Evolutionary conservation across 2,329 filamentous ascomycete genomes (phyloP).

Genomic region (Elsinoe australis): DNA sequence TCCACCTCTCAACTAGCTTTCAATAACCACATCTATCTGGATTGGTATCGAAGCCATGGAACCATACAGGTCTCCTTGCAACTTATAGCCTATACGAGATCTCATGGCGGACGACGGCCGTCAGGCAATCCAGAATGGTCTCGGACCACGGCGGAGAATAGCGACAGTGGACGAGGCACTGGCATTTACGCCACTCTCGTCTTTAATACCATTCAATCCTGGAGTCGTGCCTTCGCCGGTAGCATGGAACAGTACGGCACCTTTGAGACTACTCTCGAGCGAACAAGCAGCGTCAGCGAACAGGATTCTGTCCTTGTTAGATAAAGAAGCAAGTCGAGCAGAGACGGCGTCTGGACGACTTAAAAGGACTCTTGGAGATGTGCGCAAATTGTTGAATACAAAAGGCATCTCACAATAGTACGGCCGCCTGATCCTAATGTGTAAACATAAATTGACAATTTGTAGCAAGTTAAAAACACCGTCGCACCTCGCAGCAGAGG

Average conservation of each 20-base stretch:
- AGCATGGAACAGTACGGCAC: constrained; percentile 34
- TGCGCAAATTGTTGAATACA: constrained; percentile 65
- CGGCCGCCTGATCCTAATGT: neutral
- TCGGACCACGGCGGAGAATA: constrained; percentile 22
- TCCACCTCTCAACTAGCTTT: no score
- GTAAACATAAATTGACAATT: neutral
- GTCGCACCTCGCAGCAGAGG: neutral
- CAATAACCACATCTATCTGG: no score
- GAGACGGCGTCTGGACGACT: constrained; percentile 56
- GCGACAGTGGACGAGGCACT: constrained; percentile 63
- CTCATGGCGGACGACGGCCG: neutral
- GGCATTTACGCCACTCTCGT: constrained; percentile 74
- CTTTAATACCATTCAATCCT: constrained; percentile 65
- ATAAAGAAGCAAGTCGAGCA: constrained; percentile 57
- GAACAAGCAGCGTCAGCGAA: constrained; percentile 45
- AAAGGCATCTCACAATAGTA: constrained; percentile 51
- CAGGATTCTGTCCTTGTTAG: constrained; percentile 57
- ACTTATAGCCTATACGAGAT: neutral
- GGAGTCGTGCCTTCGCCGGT: constrained; percentile 42
- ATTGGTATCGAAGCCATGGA: neutral
- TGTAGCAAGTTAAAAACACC: constrained; percentile 1
- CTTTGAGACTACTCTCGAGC: constrained; percentile 31
- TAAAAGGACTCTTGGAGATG: constrained; percentile 63
- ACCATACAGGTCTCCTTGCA: no score
- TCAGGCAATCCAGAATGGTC: neutral